Evolutionary conservation across 2,329 filamentous ascomycete species (phyloP), one percentile per base, ranked within the genome.

Genomic region (Phaeophleospora eucalypticola): DNA sequence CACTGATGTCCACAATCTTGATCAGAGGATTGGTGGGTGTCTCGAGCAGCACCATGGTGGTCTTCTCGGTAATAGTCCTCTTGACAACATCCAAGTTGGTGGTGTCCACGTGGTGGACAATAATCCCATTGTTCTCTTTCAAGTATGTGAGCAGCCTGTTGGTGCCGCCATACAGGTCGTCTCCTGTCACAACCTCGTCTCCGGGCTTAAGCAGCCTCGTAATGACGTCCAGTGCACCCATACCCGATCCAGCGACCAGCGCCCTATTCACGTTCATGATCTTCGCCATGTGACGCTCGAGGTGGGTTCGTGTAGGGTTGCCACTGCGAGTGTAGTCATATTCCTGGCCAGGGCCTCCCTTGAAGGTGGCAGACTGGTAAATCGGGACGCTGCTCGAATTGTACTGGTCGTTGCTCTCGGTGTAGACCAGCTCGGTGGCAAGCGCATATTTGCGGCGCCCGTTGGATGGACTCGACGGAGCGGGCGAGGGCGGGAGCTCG

Each of bases 261-360:
- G 89, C 88, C 46, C 94, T 86, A 61, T 83, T 83, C 37, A 93
- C 93, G 60, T 88, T 90, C 94, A 98, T 98, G 67, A 98, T 95
- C 80, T 98, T 98, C 64, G 94, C 93, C 60, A 98, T 77, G 70
- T 98, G 93, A 49, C 91, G 83, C 74, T 98, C 93, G 53, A 98
- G 81, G 65, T 98, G 93, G 27, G 91, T 95, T 56, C 93, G 82
- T 48, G 93, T 98, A 15, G 93, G 93, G 68, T 98, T 98, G 46
- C 93, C 93, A 29, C 90, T 97, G 52, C 94, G 87, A 50, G 93
- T 97, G 75, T 98, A 98, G 74, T 98, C 93, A 71, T 97, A 98
- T 70, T 97, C 90, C 64, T 81, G 76, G 58, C 82, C 86, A 50
- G 88, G 89, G 9, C 64, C 64, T 29, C 97, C 93, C 73, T 98